These are phyloP conservation scores for Tuber aestivum DNA, from an alignment of 495 filamentous ascomycete genomes.

Conservation along the genomic window DNA sequence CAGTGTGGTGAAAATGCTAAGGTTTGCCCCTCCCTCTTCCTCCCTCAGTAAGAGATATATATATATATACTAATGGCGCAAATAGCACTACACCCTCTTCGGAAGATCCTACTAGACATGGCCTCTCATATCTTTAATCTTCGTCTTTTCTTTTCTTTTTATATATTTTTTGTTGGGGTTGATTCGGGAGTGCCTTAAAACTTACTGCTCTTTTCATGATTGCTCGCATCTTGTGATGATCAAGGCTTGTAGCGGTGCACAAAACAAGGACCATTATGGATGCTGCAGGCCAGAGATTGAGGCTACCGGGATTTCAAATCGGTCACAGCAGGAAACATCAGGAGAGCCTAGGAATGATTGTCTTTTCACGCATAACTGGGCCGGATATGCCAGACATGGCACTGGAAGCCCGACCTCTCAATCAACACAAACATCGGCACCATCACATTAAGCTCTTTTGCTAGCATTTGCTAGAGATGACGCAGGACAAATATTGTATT, in stretches of 20 bases:
- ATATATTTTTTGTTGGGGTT: neutral
- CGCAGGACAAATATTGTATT: neutral
- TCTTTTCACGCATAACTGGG: neutral
- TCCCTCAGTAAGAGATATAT: neutral
- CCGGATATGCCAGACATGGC: neutral
- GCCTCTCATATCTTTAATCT: neutral
- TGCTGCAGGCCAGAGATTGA: neutral
- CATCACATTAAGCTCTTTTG: neutral
- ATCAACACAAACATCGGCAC: neutral
- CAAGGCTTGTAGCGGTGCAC: neutral
- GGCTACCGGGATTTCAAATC: neutral
- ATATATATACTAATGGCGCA: constrained; percentile 13
- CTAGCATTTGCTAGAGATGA: neutral
- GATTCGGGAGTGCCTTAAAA: neutral
- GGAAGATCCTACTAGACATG: constrained; percentile 41
- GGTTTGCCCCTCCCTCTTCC: constrained; percentile 15
- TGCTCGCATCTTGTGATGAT: neutral
- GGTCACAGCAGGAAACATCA: neutral
- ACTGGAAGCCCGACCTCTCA: neutral
- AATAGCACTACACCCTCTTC: constrained; percentile 41
- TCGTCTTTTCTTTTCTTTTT: constrained; percentile 7
- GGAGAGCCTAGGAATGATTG: neutral
- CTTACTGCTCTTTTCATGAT: neutral
- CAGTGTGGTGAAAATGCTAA: constrained; percentile 55
- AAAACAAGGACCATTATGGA: neutral